phyloP scores from a whole-genome alignment of 2,329 filamentous ascomycete species.

The Sporothrix variecibatus region DNA sequence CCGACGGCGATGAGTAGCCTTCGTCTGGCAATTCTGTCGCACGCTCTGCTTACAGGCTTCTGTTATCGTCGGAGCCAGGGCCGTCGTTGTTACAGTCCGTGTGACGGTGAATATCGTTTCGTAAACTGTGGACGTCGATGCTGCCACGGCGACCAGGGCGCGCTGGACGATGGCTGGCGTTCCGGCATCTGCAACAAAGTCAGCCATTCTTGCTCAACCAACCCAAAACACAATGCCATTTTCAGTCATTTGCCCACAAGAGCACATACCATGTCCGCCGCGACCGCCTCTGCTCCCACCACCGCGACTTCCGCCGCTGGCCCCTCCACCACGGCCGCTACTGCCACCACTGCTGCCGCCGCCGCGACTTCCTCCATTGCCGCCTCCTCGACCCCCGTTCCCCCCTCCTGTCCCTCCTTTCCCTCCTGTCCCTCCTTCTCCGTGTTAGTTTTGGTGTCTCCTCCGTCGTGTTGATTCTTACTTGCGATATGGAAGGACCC shows the following conservation, averaged over 20 bases:
- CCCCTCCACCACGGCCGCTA: not conserved
- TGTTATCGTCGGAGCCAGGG: slow-evolving; percentile 28
- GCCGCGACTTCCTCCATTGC: slow-evolving; percentile 29
- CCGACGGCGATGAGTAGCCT: not conserved
- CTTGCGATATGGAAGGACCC: not conserved
- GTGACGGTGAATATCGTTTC: slow-evolving; percentile 33
- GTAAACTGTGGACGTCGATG: slow-evolving; percentile 31
- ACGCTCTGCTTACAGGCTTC: slow-evolving; percentile 30
- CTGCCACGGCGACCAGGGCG: slow-evolving; percentile 28
- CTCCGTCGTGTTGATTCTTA: not conserved
- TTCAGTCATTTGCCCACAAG: not conserved
- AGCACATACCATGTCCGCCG: slow-evolving; percentile 26
- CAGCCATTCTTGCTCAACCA: not conserved
- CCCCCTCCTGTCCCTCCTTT: not conserved
- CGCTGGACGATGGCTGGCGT: slow-evolving; percentile 17
- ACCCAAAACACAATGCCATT: not conserved
- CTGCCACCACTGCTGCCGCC: slow-evolving; percentile 31
- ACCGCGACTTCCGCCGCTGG: slow-evolving; percentile 21
- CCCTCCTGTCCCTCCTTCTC: not conserved
- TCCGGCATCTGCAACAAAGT: not conserved
- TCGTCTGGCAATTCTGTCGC: not conserved
- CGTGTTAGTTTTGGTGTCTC: not conserved
- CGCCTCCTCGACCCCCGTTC: slow-evolving; percentile 30
- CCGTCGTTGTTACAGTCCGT: slow-evolving; percentile 30
- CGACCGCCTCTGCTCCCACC: slow-evolving; percentile 24